Base-by-base conservation (phyloP, 352 stramenopile genomes). In the Phytophthora nicotianae region DNA sequence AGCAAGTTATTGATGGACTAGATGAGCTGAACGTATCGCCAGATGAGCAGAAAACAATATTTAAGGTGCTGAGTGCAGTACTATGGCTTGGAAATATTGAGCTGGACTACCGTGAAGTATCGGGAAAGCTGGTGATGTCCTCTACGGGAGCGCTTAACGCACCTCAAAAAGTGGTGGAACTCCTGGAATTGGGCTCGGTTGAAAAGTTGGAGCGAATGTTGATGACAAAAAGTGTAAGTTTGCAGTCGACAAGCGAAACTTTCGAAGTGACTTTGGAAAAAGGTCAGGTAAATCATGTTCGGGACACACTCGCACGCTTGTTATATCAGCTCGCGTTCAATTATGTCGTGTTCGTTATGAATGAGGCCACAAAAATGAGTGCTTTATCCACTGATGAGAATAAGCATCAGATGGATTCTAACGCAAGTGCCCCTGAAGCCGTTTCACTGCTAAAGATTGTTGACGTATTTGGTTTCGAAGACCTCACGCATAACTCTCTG, bases 381-480 rank as follows among this genome's bases (percentile, higher is more conserved):
- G 23, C 10, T 20, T 19, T 17, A 4, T 17, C 32, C 24, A 9
- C 24, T n/a, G 21, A 50, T 42, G 42, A 14, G 0, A 17, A 20
- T 38, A 54, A 49, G 4, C 51, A 55, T 21, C 20, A 54, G 35
- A n/a, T 40, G 24, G 49, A 27, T 10, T 27, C 33, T 6, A 37
- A 53, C 38, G 10, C 57, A 19, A 49, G 6, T 23, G 11, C 23
- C 42, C n/a, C 43, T 45, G 33, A 29, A 29, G 53, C 38, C 13
- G 29, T 67, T 14, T 56, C 69, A 8, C 42, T 56, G 24, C 33
- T 93, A 3, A 70, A 83, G n/a, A 71, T 93, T 3, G 58, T 93
- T 33, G 84, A 93, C 24, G 69, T 91, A 32, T 91, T 90, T 57
- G 84, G 84, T 0, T 93, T 91, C 43, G 84, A 93, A 67, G 75